Conservation (phyloP, 1,284 basidiomycete species). For the Coniferiporia weirii region DNA sequence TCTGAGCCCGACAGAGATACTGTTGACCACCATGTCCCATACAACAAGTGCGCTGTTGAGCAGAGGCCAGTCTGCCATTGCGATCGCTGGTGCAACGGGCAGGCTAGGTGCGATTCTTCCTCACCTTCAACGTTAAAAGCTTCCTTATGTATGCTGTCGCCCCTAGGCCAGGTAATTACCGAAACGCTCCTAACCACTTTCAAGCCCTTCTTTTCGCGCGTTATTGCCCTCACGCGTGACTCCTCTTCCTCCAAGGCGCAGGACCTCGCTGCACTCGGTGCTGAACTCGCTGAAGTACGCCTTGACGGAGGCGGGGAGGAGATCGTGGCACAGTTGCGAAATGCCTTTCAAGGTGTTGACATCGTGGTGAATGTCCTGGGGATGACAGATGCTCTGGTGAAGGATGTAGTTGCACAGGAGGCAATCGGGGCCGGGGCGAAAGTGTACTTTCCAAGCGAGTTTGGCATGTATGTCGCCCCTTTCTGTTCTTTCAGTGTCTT, state of each 20-base stretch:
- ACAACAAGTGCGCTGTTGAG: constrained; percentile 21
- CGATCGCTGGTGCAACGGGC: constrained; percentile 27
- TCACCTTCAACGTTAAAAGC: not conserved
- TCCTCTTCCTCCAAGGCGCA: constrained; percentile 21
- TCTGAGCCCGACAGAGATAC: too few species aligned
- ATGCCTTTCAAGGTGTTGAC: constrained; percentile 25
- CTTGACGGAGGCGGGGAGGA: constrained; percentile 4
- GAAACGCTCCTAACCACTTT: constrained; percentile 23
- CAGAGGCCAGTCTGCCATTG: constrained; percentile 22
- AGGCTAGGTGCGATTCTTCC: constrained; percentile 23
- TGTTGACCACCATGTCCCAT: constrained; percentile 18
- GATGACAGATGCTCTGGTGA: constrained; percentile 15
- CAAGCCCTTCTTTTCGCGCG: constrained; percentile 22
- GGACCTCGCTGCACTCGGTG: constrained; percentile 24
- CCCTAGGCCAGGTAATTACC: constrained; percentile 19
- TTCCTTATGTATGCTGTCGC: not conserved
- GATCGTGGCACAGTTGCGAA: constrained; percentile 16
- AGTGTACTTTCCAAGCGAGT: constrained; percentile 30
- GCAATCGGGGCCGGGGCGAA: constrained; percentile 23
- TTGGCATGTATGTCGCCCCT: constrained; percentile 24
- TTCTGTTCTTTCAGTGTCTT: not conserved
- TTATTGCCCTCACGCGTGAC: constrained; percentile 25
- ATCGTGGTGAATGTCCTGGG: constrained; percentile 25
- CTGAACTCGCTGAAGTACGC: constrained; percentile 21
- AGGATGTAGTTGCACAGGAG: constrained; percentile 22